phyloP scores from a whole-genome alignment of 1,139 yeast species.

The Protomyces gravidus region DNA sequence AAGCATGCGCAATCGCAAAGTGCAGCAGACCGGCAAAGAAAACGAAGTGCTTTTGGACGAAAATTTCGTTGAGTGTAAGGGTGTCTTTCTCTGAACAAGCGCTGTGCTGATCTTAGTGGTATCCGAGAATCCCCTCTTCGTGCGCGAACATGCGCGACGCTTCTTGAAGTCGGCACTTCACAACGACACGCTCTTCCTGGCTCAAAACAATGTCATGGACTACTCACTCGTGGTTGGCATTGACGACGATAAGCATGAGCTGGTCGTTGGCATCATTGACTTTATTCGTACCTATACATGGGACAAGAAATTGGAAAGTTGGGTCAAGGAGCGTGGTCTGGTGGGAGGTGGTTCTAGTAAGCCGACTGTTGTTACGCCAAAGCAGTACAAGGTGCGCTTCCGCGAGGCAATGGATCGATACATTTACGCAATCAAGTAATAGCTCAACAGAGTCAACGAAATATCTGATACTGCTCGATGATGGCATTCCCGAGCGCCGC shows the following conservation, averaged over 20 bases:
- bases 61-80: conserved; percentile 80
- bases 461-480: no score
- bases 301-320: conserved; percentile 96
- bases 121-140: conserved; percentile 91
- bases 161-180: conserved; percentile 80
- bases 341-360: conserved; percentile 84
- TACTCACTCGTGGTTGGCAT: conserved; percentile 92
- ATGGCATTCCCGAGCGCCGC: no score
- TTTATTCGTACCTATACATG: conserved; percentile 95
- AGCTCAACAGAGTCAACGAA: no score
- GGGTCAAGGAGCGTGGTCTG: conserved; percentile 93
- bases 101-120: conserved; percentile 46
- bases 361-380: conserved; percentile 95
- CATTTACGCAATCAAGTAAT: conserved; percentile 71
- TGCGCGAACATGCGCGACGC: conserved; percentile 85
- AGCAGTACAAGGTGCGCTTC: conserved; percentile 87
- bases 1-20: conserved; percentile 95
- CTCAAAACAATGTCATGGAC: conserved; percentile 99
- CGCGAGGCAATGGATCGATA: conserved; percentile 98
- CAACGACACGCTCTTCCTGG: conserved; percentile 89
- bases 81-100: background rate
- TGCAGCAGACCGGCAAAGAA: conserved; percentile 90
- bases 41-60: conserved; percentile 94
- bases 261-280: conserved; percentile 83
- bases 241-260: conserved; percentile 60